Conservation (phyloP, 345 rosid species). For the Eucalyptus sideroxylon region DNA sequence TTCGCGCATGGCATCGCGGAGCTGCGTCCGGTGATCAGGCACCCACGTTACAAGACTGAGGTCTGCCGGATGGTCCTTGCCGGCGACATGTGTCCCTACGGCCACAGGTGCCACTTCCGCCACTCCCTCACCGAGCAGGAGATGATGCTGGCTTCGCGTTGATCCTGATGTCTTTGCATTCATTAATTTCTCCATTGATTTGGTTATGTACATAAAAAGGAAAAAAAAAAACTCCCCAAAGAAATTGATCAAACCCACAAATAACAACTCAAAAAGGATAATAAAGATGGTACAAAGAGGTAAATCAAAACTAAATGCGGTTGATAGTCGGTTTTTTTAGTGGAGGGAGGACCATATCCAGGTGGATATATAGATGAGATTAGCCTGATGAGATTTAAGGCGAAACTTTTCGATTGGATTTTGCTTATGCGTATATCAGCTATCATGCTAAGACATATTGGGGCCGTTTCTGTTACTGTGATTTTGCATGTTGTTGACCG, state of each 20-base stretch:
- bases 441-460: not conserved
- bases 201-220: not conserved
- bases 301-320: not conserved
- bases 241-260: not conserved
- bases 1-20: slow-evolving; percentile 86
- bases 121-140: slow-evolving; percentile 84
- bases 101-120: slow-evolving; percentile 94
- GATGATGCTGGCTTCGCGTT: slow-evolving; percentile 13
- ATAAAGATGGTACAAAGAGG: not conserved
- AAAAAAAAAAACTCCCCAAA: not conserved
- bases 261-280: not conserved
- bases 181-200: not conserved
- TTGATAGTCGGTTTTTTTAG: not conserved
- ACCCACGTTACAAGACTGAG: slow-evolving; percentile 84
- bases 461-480: not conserved
- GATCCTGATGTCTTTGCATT: not conserved
- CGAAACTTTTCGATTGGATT: not conserved
- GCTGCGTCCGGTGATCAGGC: slow-evolving; percentile 84
- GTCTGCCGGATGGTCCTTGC: slow-evolving; percentile 72
- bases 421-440: not conserved
- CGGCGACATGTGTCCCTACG: slow-evolving; percentile 68
- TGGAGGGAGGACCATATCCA: not conserved
- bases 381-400: not conserved
- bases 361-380: not conserved
- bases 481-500: not conserved